These are phyloP conservation scores for Gloeopeniophorella convolvens DNA, from an alignment of 768 basidiomycete genomes.

Conservation along the genomic window DNA sequence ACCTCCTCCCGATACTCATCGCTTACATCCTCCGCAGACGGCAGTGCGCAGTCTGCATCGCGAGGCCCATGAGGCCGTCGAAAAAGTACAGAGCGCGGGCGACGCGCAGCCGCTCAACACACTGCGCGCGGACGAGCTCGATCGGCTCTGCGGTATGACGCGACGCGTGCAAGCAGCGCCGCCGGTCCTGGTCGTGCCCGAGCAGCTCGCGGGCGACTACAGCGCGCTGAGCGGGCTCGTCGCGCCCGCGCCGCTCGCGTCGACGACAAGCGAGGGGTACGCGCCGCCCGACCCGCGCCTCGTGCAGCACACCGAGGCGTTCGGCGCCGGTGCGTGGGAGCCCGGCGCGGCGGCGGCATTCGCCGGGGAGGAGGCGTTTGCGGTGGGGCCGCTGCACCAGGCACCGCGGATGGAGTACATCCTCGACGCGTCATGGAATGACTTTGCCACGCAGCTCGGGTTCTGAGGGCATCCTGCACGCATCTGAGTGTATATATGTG, in stretches of 20 bases:
- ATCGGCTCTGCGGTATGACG: conserved; percentile 31
- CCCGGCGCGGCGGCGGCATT: conserved; percentile 5
- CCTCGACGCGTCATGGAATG: conserved; percentile 59
- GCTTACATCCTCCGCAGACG: conserved; percentile 18
- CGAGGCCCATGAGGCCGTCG: conserved; percentile 28
- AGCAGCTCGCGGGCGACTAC: conserved; percentile 13
- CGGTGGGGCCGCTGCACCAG: neutral
- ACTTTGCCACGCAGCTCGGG: conserved; percentile 63
- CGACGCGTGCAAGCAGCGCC: conserved; percentile 19
- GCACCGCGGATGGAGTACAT: conserved; percentile 32
- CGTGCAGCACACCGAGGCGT: conserved; percentile 18
- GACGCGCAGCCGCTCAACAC: conserved; percentile 15
- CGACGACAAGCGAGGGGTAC: conserved; percentile 15
- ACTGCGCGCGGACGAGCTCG: conserved; percentile 25
- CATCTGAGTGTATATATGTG: neutral
- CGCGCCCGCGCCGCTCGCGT: neutral
- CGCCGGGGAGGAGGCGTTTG: no score
- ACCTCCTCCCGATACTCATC: neutral
- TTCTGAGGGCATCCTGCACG: conserved; percentile 29
- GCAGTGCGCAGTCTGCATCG: conserved; percentile 27
- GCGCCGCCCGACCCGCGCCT: conserved; percentile 20
- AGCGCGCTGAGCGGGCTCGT: conserved; percentile 13
- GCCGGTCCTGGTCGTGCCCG: neutral
- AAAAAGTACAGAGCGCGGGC: conserved; percentile 18
- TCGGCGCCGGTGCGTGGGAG: conserved; percentile 11